Conservation (phyloP, 768 basidiomycete species). For the Tephrocybe rancida region DNA sequence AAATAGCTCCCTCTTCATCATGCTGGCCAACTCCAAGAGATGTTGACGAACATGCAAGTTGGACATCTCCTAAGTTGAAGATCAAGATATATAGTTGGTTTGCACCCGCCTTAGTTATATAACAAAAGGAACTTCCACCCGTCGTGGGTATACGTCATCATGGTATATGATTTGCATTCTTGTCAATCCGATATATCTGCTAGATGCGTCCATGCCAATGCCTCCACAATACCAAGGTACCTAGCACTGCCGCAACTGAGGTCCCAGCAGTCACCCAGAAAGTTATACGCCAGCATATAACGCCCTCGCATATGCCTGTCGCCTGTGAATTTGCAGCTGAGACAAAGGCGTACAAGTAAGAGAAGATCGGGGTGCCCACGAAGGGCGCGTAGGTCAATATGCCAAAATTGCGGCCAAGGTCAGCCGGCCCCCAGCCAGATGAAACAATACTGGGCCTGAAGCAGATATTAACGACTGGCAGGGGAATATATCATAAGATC, state of each 20-base stretch:
- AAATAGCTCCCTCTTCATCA: too few species aligned
- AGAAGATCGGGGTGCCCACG: conserved; percentile 73
- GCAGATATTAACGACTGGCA: not conserved
- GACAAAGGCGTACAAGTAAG: conserved; percentile 77
- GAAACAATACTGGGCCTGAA: conserved; percentile 72
- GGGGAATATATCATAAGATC: not conserved
- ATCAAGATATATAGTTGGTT: too few species aligned
- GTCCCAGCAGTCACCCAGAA: conserved; percentile 54
- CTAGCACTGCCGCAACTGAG: conserved; percentile 44
- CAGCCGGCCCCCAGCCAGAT: conserved; percentile 69
- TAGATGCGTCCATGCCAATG: conserved; percentile 63
- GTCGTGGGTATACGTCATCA: too few species aligned
- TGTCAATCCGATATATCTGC: not conserved
- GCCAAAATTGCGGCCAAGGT: conserved; percentile 78
- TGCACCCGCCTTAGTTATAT: too few species aligned
- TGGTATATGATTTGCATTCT: not conserved
- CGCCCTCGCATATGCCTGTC: conserved; percentile 56
- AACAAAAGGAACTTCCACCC: too few species aligned
- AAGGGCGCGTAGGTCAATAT: conserved; percentile 76
- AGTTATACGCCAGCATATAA: conserved; percentile 66
- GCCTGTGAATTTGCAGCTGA: conserved; percentile 49
- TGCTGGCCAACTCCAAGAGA: too few species aligned
- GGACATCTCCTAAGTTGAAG: too few species aligned
- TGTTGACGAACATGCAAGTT: too few species aligned
- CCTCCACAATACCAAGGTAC: conserved; percentile 58